phyloP scores from a whole-genome alignment of 495 filamentous ascomycete genomes.

The Neurospora sp. region DNA sequence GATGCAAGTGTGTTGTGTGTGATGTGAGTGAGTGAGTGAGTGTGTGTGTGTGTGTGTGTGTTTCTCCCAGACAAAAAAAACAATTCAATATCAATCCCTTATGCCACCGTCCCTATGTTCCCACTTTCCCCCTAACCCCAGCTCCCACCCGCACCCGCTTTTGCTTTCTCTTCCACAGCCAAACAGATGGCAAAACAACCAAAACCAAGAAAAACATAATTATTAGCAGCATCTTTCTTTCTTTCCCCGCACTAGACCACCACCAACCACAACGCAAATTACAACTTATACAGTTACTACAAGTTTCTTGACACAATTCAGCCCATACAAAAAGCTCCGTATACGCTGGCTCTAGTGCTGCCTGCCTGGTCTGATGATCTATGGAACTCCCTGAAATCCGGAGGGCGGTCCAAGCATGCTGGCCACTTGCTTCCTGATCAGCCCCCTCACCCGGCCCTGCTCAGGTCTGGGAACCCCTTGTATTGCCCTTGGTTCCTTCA shows the following conservation, averaged over 20 bases:
- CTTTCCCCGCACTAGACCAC: neutral
- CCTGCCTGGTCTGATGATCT: neutral
- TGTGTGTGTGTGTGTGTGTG: neutral
- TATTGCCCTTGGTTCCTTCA: conserved; percentile 77
- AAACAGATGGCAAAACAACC: neutral
- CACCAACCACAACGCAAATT: neutral
- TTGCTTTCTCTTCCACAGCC: neutral
- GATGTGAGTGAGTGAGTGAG: neutral
- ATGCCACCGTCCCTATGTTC: neutral
- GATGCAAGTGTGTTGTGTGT: neutral
- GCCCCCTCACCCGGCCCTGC: conserved; percentile 45
- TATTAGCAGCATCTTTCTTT: neutral
- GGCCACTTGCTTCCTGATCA: conserved; percentile 60
- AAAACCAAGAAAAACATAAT: neutral
- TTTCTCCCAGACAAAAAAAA: neutral
- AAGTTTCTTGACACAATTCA: neutral
- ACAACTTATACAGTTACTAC: neutral
- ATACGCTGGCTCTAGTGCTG: neutral
- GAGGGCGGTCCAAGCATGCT: conserved; percentile 45
- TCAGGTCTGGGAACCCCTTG: conserved; percentile 62
- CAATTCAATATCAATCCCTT: neutral
- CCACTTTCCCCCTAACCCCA: neutral
- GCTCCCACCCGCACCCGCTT: neutral
- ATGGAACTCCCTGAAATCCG: conserved; percentile 9
- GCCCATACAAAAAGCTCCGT: neutral